Evolutionary conservation across 345 rosid species (phyloP).

Genomic region (Populus euphratica): DNA sequence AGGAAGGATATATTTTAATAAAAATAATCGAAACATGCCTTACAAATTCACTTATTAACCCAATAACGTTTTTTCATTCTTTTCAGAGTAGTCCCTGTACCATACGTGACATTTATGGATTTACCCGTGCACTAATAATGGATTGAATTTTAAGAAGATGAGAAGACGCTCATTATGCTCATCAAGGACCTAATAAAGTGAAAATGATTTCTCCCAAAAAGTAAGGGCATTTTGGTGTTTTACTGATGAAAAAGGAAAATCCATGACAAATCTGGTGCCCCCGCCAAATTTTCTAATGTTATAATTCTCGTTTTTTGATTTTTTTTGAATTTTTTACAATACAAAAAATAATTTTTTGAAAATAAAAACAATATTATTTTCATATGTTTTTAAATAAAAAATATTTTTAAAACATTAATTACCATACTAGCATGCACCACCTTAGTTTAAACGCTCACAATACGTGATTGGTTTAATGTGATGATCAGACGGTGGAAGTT

Average conservation of each 20-base stretch:
- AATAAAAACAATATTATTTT: too few species aligned
- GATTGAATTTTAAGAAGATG: neutral
- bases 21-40: too few species aligned
- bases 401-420: too few species aligned
- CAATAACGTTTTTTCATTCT: too few species aligned
- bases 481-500: constrained; percentile 83
- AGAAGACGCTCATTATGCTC: neutral
- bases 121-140: neutral
- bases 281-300: neutral
- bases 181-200: neutral
- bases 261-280: neutral
- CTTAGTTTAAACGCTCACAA: too few species aligned
- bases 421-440: too few species aligned
- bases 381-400: too few species aligned
- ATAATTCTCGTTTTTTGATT: neutral
- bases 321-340: neutral
- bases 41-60: too few species aligned
- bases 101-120: too few species aligned
- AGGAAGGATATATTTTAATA: too few species aligned
- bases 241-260: neutral
- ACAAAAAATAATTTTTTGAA: too few species aligned
- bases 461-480: neutral
- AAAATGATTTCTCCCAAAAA: neutral
- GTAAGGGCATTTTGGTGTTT: neutral
- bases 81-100: too few species aligned